phyloP scores from a whole-genome alignment of 805 yeast species.

The Candida saitoana region DNA sequence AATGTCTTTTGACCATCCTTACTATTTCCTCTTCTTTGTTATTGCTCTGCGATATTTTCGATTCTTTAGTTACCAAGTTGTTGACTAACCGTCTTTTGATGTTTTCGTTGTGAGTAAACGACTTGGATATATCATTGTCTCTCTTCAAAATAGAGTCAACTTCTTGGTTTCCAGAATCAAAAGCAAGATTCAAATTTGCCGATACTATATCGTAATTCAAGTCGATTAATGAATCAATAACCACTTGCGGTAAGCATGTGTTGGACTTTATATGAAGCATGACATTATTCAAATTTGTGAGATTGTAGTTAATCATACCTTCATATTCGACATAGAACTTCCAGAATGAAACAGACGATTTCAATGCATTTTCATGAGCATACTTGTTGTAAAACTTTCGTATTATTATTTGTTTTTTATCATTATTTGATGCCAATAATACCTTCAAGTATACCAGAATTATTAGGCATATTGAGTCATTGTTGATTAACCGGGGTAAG shows the following conservation, averaged over 20 bases:
- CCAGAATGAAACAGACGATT: conserved; percentile 52
- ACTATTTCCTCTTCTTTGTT: conserved; percentile 20
- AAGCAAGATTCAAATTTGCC: conserved; percentile 11
- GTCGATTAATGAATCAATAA: conserved; percentile 35
- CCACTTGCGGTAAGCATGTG: conserved; percentile 45
- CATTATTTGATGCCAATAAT: conserved; percentile 17
- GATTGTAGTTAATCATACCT: conserved; percentile 36
- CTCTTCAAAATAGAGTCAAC: conserved; percentile 12
- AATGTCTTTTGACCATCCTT: conserved; percentile 17
- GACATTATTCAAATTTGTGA: conserved; percentile 41
- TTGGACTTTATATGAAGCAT: conserved; percentile 41
- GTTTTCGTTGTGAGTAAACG: conserved; percentile 22
- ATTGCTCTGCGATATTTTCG: conserved; percentile 5
- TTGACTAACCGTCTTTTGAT: conserved; percentile 20
- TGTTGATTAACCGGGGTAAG: conserved; percentile 33
- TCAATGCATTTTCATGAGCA: conserved; percentile 27
- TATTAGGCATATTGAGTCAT: conserved; percentile 36
- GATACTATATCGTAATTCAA: conserved; percentile 16
- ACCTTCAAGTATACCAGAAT: conserved; percentile 29
- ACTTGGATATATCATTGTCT: conserved; percentile 23
- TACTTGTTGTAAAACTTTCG: conserved; percentile 28
- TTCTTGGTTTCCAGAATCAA: conserved; percentile 7
- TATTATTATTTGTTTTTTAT: conserved; percentile 5
- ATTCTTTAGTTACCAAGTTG: conserved; percentile 7
- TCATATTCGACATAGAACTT: conserved; percentile 52